Base-by-base conservation (phyloP, 768 basidiomycete species). In the Phylloporus arenicola region DNA sequence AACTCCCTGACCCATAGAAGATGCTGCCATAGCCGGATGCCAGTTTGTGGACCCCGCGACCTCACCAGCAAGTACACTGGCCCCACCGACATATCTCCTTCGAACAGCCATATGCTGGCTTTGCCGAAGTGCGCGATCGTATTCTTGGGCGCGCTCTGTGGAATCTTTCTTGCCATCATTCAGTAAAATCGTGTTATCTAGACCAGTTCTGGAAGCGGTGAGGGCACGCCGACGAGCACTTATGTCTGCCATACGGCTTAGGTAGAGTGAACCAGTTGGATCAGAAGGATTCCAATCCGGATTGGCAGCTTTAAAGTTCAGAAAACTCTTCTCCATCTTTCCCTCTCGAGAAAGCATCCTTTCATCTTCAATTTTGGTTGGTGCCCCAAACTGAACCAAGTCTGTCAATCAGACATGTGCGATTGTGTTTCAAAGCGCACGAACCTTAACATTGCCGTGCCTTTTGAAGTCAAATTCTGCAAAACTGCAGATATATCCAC, bases 271-370 rank as follows among this genome's bases (percentile, higher is more conserved):
- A 12, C 92, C 86, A 4, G 89, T 80, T 1, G 92, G 92, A 63
- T 99, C 94, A 0, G 82, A 75, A 0, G 95, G 95, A 54, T 81
- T 87, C 95, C 95, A 99, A 52, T 92, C 90, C 11, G 95, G 95
- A 70, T 97, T 90, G 1, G 92, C 87, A 38, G 92, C 92, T 72
- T 94, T 95, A 77, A 96, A 96, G 63, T 88, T 91, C 29, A 95
- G 73, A 72, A 96, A 90, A 67, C 88, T 91, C 73, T 98, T 96
- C 75, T 99, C 96, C 94, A 99, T 97, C 78, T 99, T 99, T 31
- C 91, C 91, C 57, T 95, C 88, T 54, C 88, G 89, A 5, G 88
- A 90, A 60, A 88, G 75, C 76, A 88, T 84, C 52, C 81, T 81
- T 58, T 83, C 82, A 56, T 92, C 87, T 12, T 75, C 72, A 8